phyloP scores from a whole-genome alignment of 257 asterid species.

The Ajuga chamaepitys region DNA sequence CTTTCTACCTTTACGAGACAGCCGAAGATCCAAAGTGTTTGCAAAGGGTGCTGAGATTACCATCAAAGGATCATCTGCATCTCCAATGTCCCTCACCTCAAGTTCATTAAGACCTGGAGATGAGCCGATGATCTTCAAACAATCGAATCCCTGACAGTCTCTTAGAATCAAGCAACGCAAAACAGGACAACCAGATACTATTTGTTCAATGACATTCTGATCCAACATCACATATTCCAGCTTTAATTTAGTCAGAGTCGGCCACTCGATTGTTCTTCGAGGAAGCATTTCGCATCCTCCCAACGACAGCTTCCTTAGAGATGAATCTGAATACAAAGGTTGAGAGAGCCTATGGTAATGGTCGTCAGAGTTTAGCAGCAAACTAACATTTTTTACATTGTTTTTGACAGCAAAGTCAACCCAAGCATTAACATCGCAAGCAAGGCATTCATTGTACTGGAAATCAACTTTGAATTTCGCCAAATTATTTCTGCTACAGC shows the following conservation, averaged over 20 bases:
- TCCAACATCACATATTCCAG: neutral
- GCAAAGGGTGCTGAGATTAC: slow-evolving; percentile 15
- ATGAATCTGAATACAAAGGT: neutral
- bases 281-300: neutral
- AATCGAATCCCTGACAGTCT: neutral
- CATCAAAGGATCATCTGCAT: neutral
- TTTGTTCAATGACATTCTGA: neutral
- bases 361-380: neutral
- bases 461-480: neutral
- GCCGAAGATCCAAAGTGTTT: neutral
- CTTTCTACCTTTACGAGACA: too few species aligned
- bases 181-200: slow-evolving; percentile 15
- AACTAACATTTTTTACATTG: slow-evolving; percentile 1
- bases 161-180: neutral
- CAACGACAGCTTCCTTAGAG: neutral
- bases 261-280: neutral
- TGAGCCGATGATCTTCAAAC: neutral
- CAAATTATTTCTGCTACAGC: neutral
- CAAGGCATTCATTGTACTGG: neutral
- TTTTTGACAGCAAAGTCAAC: neutral
- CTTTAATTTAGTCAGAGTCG: neutral
- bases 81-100: neutral
- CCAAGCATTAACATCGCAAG: neutral
- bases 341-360: neutral
- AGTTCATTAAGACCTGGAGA: neutral